These are phyloP conservation scores for Ophiorrhiza pumila DNA, from an alignment of 257 asterid species.

Conservation along the genomic window DNA sequence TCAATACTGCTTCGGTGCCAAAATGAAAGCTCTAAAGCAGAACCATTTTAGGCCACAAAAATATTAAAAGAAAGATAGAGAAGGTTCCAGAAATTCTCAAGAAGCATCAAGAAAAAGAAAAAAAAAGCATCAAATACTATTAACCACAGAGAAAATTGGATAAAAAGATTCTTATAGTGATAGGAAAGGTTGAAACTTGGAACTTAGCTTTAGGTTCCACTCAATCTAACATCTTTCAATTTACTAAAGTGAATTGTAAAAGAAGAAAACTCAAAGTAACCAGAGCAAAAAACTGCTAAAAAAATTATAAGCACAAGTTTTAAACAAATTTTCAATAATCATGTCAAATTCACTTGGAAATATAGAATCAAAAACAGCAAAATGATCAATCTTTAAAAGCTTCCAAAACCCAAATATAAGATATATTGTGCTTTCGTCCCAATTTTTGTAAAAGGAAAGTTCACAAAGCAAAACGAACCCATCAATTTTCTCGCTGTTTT, in stretches of 20 bases:
- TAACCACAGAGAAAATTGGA: neutral
- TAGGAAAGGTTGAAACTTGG: neutral
- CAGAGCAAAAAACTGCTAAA: neutral
- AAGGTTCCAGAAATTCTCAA: conserved; percentile 23
- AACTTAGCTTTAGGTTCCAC: neutral
- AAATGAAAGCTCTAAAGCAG: conserved; percentile 14
- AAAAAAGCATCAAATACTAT: neutral
- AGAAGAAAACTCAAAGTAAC: neutral
- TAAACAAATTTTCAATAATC: neutral
- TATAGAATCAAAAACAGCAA: neutral
- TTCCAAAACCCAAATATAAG: neutral
- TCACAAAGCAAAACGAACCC: conserved; percentile 16
- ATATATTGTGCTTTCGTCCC: neutral
- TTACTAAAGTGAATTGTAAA: neutral
- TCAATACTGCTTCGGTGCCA: conserved; percentile 25
- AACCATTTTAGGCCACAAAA: conserved; percentile 10
- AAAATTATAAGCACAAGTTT: neutral
- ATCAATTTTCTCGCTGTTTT: conserved; percentile 4
- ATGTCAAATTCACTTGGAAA: neutral
- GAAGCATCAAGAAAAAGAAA: neutral
- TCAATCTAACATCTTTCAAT: neutral
- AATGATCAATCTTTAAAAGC: neutral
- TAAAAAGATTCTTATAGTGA: neutral
- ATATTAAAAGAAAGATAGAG: conserved; percentile 5
- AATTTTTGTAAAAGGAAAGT: neutral